Evolutionary conservation across 139 green algal species (phyloP), one percentile per base, ranked within the genome.

Genomic region (Chlamydomonas asymmetrica): DNA sequence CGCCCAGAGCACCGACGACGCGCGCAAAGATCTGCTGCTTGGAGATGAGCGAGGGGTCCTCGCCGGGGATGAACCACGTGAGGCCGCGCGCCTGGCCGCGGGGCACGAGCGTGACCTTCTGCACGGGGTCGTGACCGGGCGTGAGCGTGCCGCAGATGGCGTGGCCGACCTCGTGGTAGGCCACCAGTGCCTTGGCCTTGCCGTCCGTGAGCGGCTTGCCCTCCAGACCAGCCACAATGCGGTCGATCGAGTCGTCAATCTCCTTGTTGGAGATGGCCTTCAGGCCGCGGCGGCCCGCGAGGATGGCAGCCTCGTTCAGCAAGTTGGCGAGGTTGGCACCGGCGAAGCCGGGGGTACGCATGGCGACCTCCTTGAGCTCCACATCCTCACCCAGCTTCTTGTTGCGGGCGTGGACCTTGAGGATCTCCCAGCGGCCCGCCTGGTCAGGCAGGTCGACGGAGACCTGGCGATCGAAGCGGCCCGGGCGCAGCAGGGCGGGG

Each of bases 71-170:
- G 88, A 98, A 99, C 96, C 96, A 99, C 27, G 96, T 99, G 13
- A 99, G 89, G 29, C 96, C 96, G 34, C 90, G 85, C 0, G 96
- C 96, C 89, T 99, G 96, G 34, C 96, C 96, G 70, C 96, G 89
- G 5, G 96, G 96, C 64, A 99, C 94, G 6, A 99, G 88, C 6
- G 96, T 99, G 2, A 99, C 96, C 91, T 99, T 99, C 90, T 99
- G 96, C 67, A 99, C 96, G 13, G 95, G 79, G 84, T 99, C 96
- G 79, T 99, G 96, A 61, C 96, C 96, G 29, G 93, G 83, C 5
- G 91, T 97, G 37, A 99, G 82, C 31, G 95, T 98, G 49, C 88
- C 96, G 82, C 96, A 99, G 49, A 99, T 89, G 62, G 96, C 96
- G 69, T 99, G 96, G 65, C 96, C 96, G 23, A 99, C 71, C 76